Base-by-base conservation (phyloP, 2,329 filamentous ascomycete genomes). In the Moelleriella libera region DNA sequence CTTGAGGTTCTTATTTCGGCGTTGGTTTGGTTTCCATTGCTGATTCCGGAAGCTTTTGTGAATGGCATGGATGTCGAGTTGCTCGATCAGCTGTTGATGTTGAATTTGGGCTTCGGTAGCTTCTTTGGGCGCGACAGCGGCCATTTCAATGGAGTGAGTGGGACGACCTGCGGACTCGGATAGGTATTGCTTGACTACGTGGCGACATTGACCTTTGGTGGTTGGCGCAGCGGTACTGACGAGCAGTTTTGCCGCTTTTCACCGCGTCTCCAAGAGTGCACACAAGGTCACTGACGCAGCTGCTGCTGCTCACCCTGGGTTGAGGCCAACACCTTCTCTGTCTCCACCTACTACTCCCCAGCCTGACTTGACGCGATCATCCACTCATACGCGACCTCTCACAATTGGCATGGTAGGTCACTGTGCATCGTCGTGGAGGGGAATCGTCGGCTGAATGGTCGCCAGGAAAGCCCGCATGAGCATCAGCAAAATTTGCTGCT, bases 1-100 rank as follows among this genome's bases (percentile, higher is more conserved):
- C 67, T 97, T 97, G 67, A 97, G 83, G 66, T 95, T 97, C 73
- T 98, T 98, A 78, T 98, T 98, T 66, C 92, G 87, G 46, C 92
- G 88, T 65, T 89, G 84, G 54, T 90, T 88, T 12, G 92, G 88
- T 60, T 86, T 88, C 92, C 92, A 98, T 63, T 80, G 70, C 3
- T 84, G 73, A 62, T 88, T 95, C 64, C 90, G 89, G 73, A 96
- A 98, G 59, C 81, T 84, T 68, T 94, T 94, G 57, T 81, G 81
- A 60, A 86, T 79, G 50, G 81, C 78, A 64, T 92, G 83, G 59
- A 96, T 88, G 71, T 98, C 92, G 60, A 97, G 85, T 63, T 85
- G 72, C 66, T 96, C 88, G 56, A 98, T 82, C 51, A 97, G 83
- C 55, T 80, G 76, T 63, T 87, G 85, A 62, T 97, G 90, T 44